Percentiles rank a stretch among this genome's conserved stretches.
Evolutionary conservation across 345 rosid genomes (phyloP).

Genomic region (Sisymbrium irio): DNA sequence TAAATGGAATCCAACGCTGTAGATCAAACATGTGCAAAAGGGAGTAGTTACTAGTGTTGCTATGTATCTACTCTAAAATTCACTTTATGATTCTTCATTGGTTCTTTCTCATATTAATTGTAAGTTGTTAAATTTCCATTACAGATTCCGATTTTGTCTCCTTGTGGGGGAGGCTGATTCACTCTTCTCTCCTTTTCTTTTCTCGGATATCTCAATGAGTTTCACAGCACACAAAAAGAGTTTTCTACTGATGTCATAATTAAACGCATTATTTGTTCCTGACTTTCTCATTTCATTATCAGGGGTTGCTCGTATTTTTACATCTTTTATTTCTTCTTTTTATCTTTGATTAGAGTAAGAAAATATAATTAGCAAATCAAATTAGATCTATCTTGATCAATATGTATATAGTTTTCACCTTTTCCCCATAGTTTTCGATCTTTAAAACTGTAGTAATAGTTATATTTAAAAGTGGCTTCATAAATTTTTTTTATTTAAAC

Average conservation of each 20-base stretch:
- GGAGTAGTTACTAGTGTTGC: constrained; percentile 1
- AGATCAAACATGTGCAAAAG: not conserved
- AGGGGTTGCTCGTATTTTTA: not conserved
- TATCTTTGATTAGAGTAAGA: too few relatives aligned
- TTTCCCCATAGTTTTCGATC: not conserved
- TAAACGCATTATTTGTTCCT: not conserved
- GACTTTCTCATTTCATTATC: not conserved
- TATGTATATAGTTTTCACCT: too few relatives aligned
- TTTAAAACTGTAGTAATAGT: not conserved
- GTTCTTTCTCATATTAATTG: constrained; percentile 12
- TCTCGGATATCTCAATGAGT: constrained; percentile 20
- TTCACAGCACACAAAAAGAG: constrained; percentile 2
- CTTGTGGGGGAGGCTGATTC: constrained; percentile 34
- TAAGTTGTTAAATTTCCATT: constrained; percentile 13
- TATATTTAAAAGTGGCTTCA: not conserved
- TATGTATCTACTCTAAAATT: not conserved
- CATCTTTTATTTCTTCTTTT: too few relatives aligned
- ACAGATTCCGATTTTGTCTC: constrained; percentile 27
- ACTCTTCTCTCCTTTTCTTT: not conserved
- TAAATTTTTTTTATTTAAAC: not conserved
- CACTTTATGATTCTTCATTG: constrained; percentile 2
- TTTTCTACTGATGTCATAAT: constrained; percentile 18
- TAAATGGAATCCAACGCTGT: constrained; percentile 4
- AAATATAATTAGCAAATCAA: not conserved
- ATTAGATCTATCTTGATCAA: not conserved